These are phyloP conservation scores for Fusarium heterosporum DNA, from an alignment of 2,329 filamentous ascomycete species.

Conservation along the genomic window DNA sequence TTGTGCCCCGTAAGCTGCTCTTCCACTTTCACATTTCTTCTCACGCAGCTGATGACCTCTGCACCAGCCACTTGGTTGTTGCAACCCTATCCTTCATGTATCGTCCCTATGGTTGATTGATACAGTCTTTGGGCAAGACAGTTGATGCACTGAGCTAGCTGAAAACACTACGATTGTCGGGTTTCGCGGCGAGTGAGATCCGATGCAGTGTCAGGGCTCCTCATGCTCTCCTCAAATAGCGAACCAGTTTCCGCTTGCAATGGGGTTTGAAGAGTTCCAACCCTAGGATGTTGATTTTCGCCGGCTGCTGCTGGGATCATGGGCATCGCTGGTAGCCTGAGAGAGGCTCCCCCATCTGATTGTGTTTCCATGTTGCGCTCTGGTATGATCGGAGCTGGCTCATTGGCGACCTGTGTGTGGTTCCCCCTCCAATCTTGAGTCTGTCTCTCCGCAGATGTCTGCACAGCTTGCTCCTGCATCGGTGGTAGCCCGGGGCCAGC, in stretches of 20 bases:
- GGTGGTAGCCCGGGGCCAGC: slow-evolving; percentile 8
- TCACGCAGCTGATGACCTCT: not conserved
- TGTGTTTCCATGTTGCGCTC: slow-evolving; percentile 3
- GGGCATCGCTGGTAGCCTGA: slow-evolving; percentile 31
- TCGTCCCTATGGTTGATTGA: not conserved
- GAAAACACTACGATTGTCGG: slow-evolving; percentile 29
- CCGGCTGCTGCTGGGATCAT: slow-evolving; percentile 18
- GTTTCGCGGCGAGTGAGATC: slow-evolving; percentile 21
- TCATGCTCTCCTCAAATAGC: slow-evolving; percentile 6
- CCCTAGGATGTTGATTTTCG: slow-evolving; percentile 5
- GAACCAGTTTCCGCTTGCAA: slow-evolving; percentile 20
- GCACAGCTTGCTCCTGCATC: slow-evolving; percentile 21
- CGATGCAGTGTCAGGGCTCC: slow-evolving; percentile 17
- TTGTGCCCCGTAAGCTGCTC: slow-evolving; percentile 21
- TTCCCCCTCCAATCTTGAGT: slow-evolving; percentile 12
- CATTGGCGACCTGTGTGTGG: slow-evolving; percentile 2
- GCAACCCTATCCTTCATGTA: not conserved
- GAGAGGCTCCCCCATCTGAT: slow-evolving; percentile 15
- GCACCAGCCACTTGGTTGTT: not conserved
- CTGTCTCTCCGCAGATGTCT: slow-evolving; percentile 13
- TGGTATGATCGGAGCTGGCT: slow-evolving; percentile 3
- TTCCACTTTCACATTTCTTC: not conserved
- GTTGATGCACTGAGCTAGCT: not conserved
- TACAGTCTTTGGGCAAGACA: not conserved
- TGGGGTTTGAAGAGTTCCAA: slow-evolving; percentile 24